A percentile compares a stretch with the other conserved stretches of the same genome.
Conservation (phyloP, 805 yeast genomes). For the Dipodascopsis uninucleata region DNA sequence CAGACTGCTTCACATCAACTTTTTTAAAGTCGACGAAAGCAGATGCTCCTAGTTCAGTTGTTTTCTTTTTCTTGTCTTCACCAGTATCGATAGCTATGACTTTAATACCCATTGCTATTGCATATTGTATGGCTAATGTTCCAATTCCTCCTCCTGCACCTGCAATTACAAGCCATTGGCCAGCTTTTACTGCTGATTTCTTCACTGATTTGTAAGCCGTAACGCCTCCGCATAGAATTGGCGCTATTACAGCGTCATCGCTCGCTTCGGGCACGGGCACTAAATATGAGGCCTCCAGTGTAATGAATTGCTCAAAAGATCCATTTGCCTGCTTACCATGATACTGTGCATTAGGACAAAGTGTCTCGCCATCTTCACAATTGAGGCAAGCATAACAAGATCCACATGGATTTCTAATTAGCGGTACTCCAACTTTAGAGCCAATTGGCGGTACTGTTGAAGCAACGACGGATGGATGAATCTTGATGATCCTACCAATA, state of each 20-base stretch:
- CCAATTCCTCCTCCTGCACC: constrained; percentile 67
- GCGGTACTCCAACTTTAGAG: constrained; percentile 32
- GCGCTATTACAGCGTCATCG: too few relatives aligned
- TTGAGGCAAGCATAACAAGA: too few relatives aligned
- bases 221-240: too few relatives aligned
- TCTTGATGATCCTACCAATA: constrained; percentile 32
- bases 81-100: constrained; percentile 58
- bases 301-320: constrained; percentile 47
- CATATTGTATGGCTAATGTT: constrained; percentile 56
- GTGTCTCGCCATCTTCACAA: constrained; percentile 30
- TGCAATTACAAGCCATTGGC: too few relatives aligned
- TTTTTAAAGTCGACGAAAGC: constrained; percentile 47
- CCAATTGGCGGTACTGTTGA: constrained; percentile 28
- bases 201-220: too few relatives aligned
- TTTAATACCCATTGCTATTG: constrained; percentile 55
- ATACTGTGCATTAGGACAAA: constrained; percentile 34
- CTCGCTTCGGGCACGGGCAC: constrained; percentile 61
- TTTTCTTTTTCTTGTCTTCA: constrained; percentile 42
- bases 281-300: constrained; percentile 47
- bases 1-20: constrained; percentile 35
- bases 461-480: constrained; percentile 29
- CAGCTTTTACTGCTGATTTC: too few relatives aligned
- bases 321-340: constrained; percentile 71
- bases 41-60: constrained; percentile 49
- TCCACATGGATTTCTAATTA: constrained; percentile 29